Base-by-base conservation (phyloP, 768 basidiomycete species). In the Lyophyllum shimeji region DNA sequence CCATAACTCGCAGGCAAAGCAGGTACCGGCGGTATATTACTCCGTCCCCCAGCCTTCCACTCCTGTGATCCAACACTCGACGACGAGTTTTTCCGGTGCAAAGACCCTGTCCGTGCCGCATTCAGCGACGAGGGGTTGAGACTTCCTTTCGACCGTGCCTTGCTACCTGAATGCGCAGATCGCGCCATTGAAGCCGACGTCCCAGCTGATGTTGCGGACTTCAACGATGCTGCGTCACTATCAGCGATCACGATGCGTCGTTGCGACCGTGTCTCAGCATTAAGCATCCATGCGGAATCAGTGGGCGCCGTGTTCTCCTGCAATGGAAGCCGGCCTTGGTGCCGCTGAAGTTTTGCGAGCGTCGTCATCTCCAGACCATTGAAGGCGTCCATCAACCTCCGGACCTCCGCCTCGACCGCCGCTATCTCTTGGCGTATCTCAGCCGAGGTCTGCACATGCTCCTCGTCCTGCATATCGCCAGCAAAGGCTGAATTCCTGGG, bases 311-410 rank as follows among this genome's bases (percentile, higher is more conserved):
- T 55, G 27, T 51, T 52, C 49, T 62, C 62, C 25, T 48, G 42
- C 42, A 56, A 45, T 17, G 56, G 53, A 50, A 46, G 45, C 54
- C 57, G 62, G 62, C 57, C 61, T 61, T 62, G 66, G 68, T 60
- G 67, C 56, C 77, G 72, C 46, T 78, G 78, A 17, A 72, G 64
- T 55, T 79, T 78, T 9, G 85, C 83, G 46, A 90, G 71, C 20
- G 85, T 82, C 31, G 79, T 86, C 55, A 92, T 74, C 67, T 92
- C 90, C 37, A 92, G 74, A 8, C 90, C 88, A 61, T 83, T 89
- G 68, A 92, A 92, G 2, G 89, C 89, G 64, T 92, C 90, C 70
- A 90, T 79, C 45, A 92, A 69, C 47, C 86, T 76, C 58, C 79
- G 78, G 6, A 81, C 83, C 65, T 93, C 90, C 29, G 84, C 83